Evolutionary conservation across 768 basidiomycete species (phyloP), one percentile per base, ranked within the genome.

Genomic region (Hypsizygus marmoreus): DNA sequence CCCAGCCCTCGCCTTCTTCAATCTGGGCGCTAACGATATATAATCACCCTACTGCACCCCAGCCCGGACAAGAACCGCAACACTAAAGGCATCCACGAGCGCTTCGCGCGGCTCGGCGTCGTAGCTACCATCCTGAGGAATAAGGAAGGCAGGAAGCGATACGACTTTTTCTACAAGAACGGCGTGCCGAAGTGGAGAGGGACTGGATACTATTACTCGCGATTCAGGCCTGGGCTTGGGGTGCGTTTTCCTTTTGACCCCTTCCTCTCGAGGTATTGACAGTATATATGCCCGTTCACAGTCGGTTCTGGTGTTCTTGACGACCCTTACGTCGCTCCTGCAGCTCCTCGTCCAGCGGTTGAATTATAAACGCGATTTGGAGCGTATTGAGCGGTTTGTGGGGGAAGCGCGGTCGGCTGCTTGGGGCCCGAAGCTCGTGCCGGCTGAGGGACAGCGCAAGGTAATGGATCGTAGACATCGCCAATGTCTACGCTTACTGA

Each of bases 161-260:
- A 91, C 52, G 88, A 91, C 64, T 90, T 90, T 65, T 99, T 98
- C 78, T 90, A 89, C 75, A 94, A 95, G 69, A 97, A 97, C 51
- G 95, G 95, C 16, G 93, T 99, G 3, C 95, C 95, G 0, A 89
- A 79, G 62, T 99, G 95, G 95, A 78, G 95, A 53, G 95, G 94
- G 12, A 93, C 91, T 24, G 91, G 92, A 33, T 97, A 98, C 68
- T 97, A 97, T 66, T 99, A 98, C 66, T 82, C 91, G 23, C 84
- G 97, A 41, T 99, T 89, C 76, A 80, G 95, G 23, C 95, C 95
- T n/a, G 92, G 94, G 19, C 75, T 98, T 49, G 81, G 81, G 49
- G 88, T 88, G 57, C 52, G 80, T 44, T 29, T 49, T 28, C 31
- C 16, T 34, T 26, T 13, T 30, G 13, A 26, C 32, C 10, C 14